These are phyloP conservation scores for Thermochaetoides thermophila DNA, from an alignment of 495 filamentous ascomycete genomes.

Conservation along the genomic window DNA sequence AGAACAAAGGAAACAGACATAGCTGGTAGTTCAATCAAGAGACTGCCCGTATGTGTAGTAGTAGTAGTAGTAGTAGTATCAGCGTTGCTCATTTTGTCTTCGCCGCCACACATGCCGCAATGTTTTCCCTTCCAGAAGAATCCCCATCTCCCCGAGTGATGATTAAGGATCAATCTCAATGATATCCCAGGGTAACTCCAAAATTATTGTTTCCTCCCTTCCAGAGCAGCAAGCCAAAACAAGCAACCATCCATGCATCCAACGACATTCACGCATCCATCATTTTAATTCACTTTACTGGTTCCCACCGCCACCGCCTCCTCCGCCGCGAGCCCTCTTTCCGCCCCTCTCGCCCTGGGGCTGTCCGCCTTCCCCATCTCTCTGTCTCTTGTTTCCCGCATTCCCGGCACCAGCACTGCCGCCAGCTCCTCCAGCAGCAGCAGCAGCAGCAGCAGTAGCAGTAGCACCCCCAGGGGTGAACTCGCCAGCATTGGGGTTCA, in stretches of 20 bases:
- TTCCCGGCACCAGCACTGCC: conserved; percentile 1
- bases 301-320: neutral
- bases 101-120: too few relatives aligned
- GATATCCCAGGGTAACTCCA: too few relatives aligned
- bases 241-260: neutral
- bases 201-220: too few relatives aligned
- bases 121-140: too few relatives aligned
- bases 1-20: too few relatives aligned
- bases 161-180: too few relatives aligned
- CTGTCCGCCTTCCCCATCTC: conserved; percentile 8
- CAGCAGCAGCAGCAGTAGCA: neutral
- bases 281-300: neutral
- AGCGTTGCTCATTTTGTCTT: too few relatives aligned
- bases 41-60: too few relatives aligned
- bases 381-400: conserved; percentile 17
- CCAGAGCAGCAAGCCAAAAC: too few relatives aligned
- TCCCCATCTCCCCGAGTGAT: too few relatives aligned
- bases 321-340: conserved; percentile 10
- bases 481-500: conserved; percentile 19
- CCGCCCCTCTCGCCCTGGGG: conserved; percentile 7
- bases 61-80: too few relatives aligned
- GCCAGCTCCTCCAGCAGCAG: conserved; percentile 7
- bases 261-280: neutral
- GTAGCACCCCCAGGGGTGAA: conserved; percentile 8
- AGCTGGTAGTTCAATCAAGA: too few relatives aligned